phyloP scores from a whole-genome alignment of 2,329 filamentous ascomycete genomes.

The Pseudogymnoascus sp. region DNA sequence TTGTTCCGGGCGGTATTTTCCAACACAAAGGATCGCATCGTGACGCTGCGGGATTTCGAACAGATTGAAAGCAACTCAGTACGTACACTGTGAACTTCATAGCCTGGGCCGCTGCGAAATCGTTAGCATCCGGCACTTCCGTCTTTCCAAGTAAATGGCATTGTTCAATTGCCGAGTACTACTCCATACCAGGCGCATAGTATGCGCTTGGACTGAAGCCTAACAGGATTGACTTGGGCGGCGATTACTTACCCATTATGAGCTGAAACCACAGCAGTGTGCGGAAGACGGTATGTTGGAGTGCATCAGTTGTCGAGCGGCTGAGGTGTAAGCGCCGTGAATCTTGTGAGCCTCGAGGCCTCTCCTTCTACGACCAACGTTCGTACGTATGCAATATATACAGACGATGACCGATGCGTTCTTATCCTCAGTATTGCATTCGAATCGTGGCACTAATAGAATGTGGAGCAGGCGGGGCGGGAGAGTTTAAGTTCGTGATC shows the following conservation, averaged over 20 bases:
- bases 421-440: not conserved
- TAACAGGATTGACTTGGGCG: not conserved
- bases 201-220: not conserved
- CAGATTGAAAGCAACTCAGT: slow-evolving; percentile 41
- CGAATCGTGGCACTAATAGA: not conserved
- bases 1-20: not conserved
- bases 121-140: not conserved
- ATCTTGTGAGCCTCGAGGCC: not conserved
- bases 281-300: not conserved
- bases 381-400: not conserved
- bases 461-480: slow-evolving; percentile 5
- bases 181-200: not conserved
- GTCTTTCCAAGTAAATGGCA: not conserved
- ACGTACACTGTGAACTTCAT: slow-evolving; percentile 25
- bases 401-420: not conserved
- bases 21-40: not conserved
- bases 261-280: not conserved
- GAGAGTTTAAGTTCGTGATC: not conserved
- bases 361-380: not conserved
- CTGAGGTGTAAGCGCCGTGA: not conserved
- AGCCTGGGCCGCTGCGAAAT: not conserved
- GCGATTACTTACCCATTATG: slow-evolving; percentile 6
- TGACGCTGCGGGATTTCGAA: not conserved
- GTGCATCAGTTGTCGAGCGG: not conserved
- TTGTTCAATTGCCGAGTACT: not conserved